Evolutionary conservation across 2,329 filamentous ascomycete genomes (phyloP).

Genomic region (Penicillium decumbens): DNA sequence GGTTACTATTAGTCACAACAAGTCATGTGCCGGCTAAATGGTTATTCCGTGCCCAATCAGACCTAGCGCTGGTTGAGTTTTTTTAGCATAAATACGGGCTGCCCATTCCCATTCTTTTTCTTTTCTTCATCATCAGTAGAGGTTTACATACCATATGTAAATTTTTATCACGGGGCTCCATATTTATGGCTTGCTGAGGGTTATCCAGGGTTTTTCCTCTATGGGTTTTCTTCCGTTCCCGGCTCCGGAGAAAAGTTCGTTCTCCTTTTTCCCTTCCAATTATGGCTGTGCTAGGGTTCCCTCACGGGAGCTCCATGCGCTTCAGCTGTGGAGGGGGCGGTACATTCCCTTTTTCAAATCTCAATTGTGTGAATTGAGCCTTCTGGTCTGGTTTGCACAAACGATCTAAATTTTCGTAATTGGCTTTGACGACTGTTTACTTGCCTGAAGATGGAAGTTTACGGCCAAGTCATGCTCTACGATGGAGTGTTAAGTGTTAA

Average conservation of each 20-base stretch:
- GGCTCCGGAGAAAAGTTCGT: slow-evolving; percentile 44
- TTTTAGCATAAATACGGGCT: slow-evolving; percentile 27
- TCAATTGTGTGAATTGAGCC: background rate
- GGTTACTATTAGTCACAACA: background rate
- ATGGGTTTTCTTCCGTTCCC: slow-evolving; percentile 51
- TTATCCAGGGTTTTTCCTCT: slow-evolving; percentile 43
- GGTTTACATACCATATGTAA: slow-evolving; percentile 50
- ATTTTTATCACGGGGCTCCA: slow-evolving; percentile 45
- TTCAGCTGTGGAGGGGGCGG: slow-evolving; percentile 48
- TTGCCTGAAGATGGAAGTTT: background rate
- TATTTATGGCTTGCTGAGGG: slow-evolving; percentile 48
- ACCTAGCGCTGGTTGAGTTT: slow-evolving; percentile 20
- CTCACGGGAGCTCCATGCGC: slow-evolving; percentile 40
- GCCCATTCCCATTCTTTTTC: slow-evolving; percentile 29
- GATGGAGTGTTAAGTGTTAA: background rate
- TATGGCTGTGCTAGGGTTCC: slow-evolving; percentile 45
- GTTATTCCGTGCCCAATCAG: slow-evolving; percentile 18
- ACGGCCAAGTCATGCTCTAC: background rate
- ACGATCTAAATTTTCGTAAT: background rate
- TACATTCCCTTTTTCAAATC: slow-evolving; percentile 32
- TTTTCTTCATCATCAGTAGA: slow-evolving; percentile 49
- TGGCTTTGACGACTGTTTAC: background rate
- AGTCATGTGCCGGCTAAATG: background rate
- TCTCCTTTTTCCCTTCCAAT: slow-evolving; percentile 44
- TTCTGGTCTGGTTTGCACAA: background rate